A percentile compares a stretch with the other conserved stretches of the same genome.
Evolutionary conservation across 805 yeast genomes (phyloP).

Genomic region (Wickerhamia fluorescens): DNA sequence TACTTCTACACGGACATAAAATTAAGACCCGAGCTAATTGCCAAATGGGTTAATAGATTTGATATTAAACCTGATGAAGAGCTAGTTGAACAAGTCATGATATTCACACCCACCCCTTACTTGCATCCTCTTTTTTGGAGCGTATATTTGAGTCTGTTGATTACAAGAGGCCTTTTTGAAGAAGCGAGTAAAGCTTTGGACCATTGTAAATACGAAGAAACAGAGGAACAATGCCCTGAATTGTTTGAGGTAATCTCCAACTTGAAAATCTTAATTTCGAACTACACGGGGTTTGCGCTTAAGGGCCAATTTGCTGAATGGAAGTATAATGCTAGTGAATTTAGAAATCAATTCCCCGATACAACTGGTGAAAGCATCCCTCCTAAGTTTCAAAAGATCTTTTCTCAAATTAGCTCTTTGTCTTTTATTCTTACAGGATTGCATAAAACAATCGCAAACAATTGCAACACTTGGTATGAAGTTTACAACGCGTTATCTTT

Average conservation of each 20-base stretch:
- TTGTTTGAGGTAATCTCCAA: constrained; percentile 35
- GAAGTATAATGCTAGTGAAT: constrained; percentile 44
- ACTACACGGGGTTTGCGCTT: constrained; percentile 34
- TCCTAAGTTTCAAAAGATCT: constrained; percentile 19
- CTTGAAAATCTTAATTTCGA: constrained; percentile 30
- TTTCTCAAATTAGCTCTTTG: constrained; percentile 35
- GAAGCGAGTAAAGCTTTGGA: constrained; percentile 47
- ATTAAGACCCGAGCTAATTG: constrained; percentile 36
- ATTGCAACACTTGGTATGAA: constrained; percentile 64
- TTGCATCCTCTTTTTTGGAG: constrained; percentile 55
- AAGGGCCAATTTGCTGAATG: constrained; percentile 40
- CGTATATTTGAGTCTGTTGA: constrained; percentile 45
- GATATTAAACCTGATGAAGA: constrained; percentile 59
- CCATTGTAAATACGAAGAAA: constrained; percentile 35
- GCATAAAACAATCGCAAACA: constrained; percentile 42
- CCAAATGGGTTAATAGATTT: constrained; percentile 62
- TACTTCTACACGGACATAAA: constrained; percentile 34
- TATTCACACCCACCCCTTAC: constrained; percentile 39
- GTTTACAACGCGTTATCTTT: constrained; percentile 48
- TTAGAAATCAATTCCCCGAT: constrained; percentile 34
- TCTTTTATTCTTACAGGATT: constrained; percentile 41
- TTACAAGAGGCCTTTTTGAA: constrained; percentile 54
- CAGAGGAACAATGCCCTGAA: constrained; percentile 22
- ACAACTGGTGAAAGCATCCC: constrained; percentile 17
- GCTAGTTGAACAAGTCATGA: constrained; percentile 40